Percentiles rank a stretch among this genome's conserved stretches.
These are phyloP conservation scores for Tetratostichococcus sp. DNA, from an alignment of 139 green algal genomes.

Conservation along the genomic window DNA sequence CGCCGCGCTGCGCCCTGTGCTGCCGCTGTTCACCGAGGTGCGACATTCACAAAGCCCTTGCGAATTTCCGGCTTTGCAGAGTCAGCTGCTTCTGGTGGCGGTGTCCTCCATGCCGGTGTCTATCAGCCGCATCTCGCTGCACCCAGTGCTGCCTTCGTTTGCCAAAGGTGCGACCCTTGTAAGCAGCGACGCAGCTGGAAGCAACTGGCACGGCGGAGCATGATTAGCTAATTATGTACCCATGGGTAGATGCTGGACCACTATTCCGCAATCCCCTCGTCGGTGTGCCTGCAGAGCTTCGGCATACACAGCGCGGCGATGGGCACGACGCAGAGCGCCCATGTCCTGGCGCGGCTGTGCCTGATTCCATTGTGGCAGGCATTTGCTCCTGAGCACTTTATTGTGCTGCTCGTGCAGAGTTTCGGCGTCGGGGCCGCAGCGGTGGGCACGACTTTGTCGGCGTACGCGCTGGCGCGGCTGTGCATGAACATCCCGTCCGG, in stretches of 20 bases:
- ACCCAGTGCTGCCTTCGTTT: constrained; percentile 28
- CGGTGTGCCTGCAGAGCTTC: constrained; percentile 22
- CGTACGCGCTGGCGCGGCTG: constrained; percentile 25
- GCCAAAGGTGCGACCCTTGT: no score
- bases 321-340: constrained; percentile 23
- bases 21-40: no score
- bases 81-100: constrained; percentile 26
- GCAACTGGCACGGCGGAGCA: no score
- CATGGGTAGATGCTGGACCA: no score
- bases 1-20: constrained; percentile 23
- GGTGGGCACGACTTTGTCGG: constrained; percentile 28
- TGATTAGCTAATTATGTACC: neutral
- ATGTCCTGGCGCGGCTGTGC: constrained; percentile 26
- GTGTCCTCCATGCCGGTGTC: constrained; percentile 20
- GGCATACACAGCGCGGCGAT: constrained; percentile 23
- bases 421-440: constrained; percentile 29
- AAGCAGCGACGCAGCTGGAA: no score
- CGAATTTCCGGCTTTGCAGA: no score
- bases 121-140: constrained; percentile 22
- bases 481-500: constrained; percentile 31
- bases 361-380: no score
- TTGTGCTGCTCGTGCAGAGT: no score
- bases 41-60: no score
- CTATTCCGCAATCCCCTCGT: no score
- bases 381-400: no score